Conservation (phyloP, 441 rosid genomes). For the Erysimum cheiri region DNA sequence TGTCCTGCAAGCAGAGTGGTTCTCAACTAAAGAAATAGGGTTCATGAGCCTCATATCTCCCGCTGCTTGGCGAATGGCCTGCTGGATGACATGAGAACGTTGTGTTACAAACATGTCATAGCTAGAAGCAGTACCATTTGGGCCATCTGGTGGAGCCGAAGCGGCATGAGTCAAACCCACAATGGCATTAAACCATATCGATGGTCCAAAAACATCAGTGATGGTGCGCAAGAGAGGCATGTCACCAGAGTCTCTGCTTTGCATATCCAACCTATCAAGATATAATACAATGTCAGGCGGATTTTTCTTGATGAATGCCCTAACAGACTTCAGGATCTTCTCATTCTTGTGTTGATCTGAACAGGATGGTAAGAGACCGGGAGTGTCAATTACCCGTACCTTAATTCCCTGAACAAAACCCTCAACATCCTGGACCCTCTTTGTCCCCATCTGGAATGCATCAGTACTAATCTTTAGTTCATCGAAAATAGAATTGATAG, state of each 20-base stretch:
- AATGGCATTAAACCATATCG: constrained; percentile 97
- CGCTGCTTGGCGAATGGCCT: constrained; percentile 93
- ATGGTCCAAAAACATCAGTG: constrained; percentile 83
- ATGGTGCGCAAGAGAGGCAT: constrained; percentile 94
- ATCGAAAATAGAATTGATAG: constrained; percentile 93
- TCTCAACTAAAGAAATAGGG: constrained; percentile 92
- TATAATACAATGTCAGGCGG: constrained; percentile 96
- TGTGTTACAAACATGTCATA: constrained; percentile 98
- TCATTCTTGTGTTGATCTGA: constrained; percentile 91
- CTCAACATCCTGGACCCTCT: constrained; percentile 87
- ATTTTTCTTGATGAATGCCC: constrained; percentile 76
- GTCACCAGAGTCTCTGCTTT: constrained; percentile 88
- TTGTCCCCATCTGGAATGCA: constrained; percentile 91
- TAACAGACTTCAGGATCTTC: constrained; percentile 84
- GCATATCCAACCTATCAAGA: constrained; percentile 95
- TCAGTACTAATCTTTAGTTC: constrained; percentile 82
- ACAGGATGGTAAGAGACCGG: constrained; percentile 94
- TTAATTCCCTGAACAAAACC: constrained; percentile 97
- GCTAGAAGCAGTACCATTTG: constrained; percentile 86
- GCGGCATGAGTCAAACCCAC: constrained; percentile 98
- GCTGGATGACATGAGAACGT: constrained; percentile 90
- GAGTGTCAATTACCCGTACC: constrained; percentile 90
- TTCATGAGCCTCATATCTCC: constrained; percentile 98
- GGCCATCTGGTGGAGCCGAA: constrained; percentile 98
- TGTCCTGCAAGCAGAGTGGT: constrained; percentile 94